A percentile compares a stretch with the other conserved stretches of the same genome.
phyloP scores from a whole-genome alignment of 1,139 yeast genomes.

The Hemisphaericaspora xylanilytica region DNA sequence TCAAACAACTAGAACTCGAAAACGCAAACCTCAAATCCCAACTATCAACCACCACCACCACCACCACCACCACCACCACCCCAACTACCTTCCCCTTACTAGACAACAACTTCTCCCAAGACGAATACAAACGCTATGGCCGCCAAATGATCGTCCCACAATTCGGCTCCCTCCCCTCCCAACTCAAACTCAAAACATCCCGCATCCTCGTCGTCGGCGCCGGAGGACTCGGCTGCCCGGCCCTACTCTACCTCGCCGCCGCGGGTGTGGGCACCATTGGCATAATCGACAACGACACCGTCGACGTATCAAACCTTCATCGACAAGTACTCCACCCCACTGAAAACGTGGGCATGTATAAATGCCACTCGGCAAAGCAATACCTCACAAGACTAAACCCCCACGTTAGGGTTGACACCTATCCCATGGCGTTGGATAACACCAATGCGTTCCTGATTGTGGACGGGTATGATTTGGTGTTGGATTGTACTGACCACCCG shows the following conservation, averaged over 20 bases:
- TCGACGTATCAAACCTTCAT: conserved; percentile 82
- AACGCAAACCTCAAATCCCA: conserved; percentile 13
- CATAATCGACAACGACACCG: conserved; percentile 81
- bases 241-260: conserved; percentile 77
- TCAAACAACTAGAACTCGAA: conserved; percentile 24
- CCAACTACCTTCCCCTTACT: not conserved
- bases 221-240: conserved; percentile 96
- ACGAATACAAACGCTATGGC: conserved; percentile 84
- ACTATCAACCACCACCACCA: not conserved
- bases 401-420: conserved; percentile 51
- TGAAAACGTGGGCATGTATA: conserved; percentile 60
- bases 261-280: conserved; percentile 88
- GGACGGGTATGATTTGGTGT: conserved; percentile 63
- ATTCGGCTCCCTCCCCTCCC: conserved; percentile 57
- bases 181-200: conserved; percentile 54
- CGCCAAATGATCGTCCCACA: conserved; percentile 92
- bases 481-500: conserved; percentile 96
- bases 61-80: not conserved
- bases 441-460: conserved; percentile 65
- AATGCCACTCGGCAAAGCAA: conserved; percentile 73
- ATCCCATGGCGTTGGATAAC: conserved; percentile 50
- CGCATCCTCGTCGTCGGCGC: conserved; percentile 84
- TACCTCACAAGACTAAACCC: conserved; percentile 64
- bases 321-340: conserved; percentile 83
- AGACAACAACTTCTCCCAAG: conserved; percentile 33